A percentile compares a stretch with the other conserved stretches of the same genome.
phyloP scores from a whole-genome alignment of 2,329 filamentous ascomycete genomes.

The Herpotrichia juniperi region DNA sequence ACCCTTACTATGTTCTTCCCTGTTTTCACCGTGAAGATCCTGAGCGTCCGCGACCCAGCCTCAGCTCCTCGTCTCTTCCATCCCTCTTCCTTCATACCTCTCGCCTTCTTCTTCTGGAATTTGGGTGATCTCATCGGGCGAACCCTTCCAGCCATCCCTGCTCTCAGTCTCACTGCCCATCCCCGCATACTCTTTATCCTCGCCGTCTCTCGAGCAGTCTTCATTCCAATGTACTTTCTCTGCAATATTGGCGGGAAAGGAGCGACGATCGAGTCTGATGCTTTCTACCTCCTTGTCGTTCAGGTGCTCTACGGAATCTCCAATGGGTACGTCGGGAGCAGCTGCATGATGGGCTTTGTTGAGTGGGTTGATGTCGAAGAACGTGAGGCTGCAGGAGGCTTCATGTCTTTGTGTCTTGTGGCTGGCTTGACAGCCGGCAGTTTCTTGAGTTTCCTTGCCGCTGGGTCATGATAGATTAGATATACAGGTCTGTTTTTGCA shows the following conservation, averaged over 20 bases:
- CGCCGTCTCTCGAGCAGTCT: conserved; percentile 68
- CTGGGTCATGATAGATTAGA: conserved; percentile 32
- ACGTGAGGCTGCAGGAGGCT: conserved; percentile 85
- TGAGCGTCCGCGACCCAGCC: conserved; percentile 48
- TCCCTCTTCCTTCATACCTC: conserved; percentile 81
- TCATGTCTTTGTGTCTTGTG: conserved; percentile 93
- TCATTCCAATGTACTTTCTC: conserved; percentile 84
- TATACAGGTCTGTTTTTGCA: too few species aligned
- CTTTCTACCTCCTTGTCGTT: conserved; percentile 85
- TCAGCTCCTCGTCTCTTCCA: conserved; percentile 66
- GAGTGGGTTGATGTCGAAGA: conserved; percentile 84
- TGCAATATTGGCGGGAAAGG: conserved; percentile 86
- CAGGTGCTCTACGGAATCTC: conserved; percentile 83
- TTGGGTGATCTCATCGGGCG: conserved; percentile 82
- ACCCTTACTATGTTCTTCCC: conserved; percentile 91
- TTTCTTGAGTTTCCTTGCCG: conserved; percentile 80
- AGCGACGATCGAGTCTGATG: conserved; percentile 72
- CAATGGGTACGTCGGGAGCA: conserved; percentile 86
- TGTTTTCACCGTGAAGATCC: conserved; percentile 73
- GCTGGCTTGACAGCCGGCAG: conserved; percentile 84
- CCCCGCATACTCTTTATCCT: conserved; percentile 73
- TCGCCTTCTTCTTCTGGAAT: conserved; percentile 95
- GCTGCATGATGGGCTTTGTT: conserved; percentile 88
- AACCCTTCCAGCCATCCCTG: conserved; percentile 66
- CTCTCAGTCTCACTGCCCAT: conserved; percentile 62